Evolutionary conservation across 1,284 basidiomycete genomes (phyloP).

Genomic region (Moniliophthora roreri): DNA sequence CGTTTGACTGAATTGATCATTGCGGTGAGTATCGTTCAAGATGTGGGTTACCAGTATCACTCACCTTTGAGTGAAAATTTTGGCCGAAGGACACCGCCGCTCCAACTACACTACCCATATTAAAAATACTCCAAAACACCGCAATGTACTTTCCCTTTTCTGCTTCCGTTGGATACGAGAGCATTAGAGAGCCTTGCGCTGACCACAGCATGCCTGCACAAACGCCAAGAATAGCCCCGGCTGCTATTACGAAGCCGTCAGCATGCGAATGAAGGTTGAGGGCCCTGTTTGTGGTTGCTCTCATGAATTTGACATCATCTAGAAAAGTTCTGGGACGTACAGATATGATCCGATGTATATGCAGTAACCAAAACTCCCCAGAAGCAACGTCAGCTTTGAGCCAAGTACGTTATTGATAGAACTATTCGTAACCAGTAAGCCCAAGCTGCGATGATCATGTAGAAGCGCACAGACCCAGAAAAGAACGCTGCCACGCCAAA

Average conservation of each 20-base stretch:
- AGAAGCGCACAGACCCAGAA: slow-evolving; percentile 48
- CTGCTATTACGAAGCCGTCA: slow-evolving; percentile 67
- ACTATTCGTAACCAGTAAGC: slow-evolving; percentile 31
- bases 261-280: slow-evolving; percentile 66
- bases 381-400: slow-evolving; percentile 64
- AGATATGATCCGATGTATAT: slow-evolving; percentile 76
- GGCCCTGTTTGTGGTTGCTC: slow-evolving; percentile 37
- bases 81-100: slow-evolving; percentile 10
- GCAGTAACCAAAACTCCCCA: slow-evolving; percentile 71
- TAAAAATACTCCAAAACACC: slow-evolving; percentile 72
- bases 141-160: slow-evolving; percentile 63
- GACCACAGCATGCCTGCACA: slow-evolving; percentile 65
- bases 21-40: background rate
- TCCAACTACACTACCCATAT: slow-evolving; percentile 64
- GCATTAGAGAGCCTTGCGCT: slow-evolving; percentile 65
- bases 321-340: slow-evolving; percentile 35
- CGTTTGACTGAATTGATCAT: background rate
- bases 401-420: slow-evolving; percentile 79
- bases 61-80: slow-evolving; percentile 11
- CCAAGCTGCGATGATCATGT: background rate
- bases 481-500: slow-evolving; percentile 68
- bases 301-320: background rate
- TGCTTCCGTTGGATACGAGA: slow-evolving; percentile 59
- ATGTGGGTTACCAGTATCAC: background rate
- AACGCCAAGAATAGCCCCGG: slow-evolving; percentile 63